Conservation (phyloP, 2,329 filamentous ascomycete genomes). For the Penicillium psychrosexuale region DNA sequence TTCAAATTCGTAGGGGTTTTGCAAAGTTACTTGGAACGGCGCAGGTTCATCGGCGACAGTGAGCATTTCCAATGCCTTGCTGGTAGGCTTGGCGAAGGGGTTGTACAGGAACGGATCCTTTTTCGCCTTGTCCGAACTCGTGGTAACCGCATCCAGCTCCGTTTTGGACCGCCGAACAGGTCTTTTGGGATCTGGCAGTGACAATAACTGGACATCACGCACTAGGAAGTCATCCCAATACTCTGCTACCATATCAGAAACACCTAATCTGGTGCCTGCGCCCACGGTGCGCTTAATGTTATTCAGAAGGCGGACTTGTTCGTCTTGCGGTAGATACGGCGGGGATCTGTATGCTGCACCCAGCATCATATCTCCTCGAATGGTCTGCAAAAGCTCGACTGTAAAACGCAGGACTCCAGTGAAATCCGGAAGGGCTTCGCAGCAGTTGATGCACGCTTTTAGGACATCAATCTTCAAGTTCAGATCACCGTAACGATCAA, state of each 20-base stretch:
- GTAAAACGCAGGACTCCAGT: slow-evolving; percentile 85
- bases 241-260: slow-evolving; percentile 68
- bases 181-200: slow-evolving; percentile 56
- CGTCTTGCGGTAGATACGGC: slow-evolving; percentile 70
- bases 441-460: slow-evolving; percentile 86
- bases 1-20: slow-evolving; percentile 93
- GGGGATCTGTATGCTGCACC: slow-evolving; percentile 65
- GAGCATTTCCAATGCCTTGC: slow-evolving; percentile 58
- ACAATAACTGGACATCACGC: slow-evolving; percentile 68
- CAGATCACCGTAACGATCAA: slow-evolving; percentile 67
- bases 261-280: slow-evolving; percentile 71
- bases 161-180: slow-evolving; percentile 63
- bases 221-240: slow-evolving; percentile 98
- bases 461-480: slow-evolving; percentile 82
- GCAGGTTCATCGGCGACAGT: slow-evolving; percentile 76
- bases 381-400: slow-evolving; percentile 75
- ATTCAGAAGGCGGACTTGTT: slow-evolving; percentile 77
- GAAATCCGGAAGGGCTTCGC: slow-evolving; percentile 89
- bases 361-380: slow-evolving; percentile 71
- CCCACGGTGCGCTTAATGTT: slow-evolving; percentile 82
- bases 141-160: slow-evolving; percentile 48
- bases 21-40: slow-evolving; percentile 76
- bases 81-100: slow-evolving; percentile 72
- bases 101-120: slow-evolving; percentile 92
- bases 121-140: slow-evolving; percentile 39